These are phyloP conservation scores for Cantharellus cinnabarinus DNA, from an alignment of 768 basidiomycete species.

Conservation along the genomic window DNA sequence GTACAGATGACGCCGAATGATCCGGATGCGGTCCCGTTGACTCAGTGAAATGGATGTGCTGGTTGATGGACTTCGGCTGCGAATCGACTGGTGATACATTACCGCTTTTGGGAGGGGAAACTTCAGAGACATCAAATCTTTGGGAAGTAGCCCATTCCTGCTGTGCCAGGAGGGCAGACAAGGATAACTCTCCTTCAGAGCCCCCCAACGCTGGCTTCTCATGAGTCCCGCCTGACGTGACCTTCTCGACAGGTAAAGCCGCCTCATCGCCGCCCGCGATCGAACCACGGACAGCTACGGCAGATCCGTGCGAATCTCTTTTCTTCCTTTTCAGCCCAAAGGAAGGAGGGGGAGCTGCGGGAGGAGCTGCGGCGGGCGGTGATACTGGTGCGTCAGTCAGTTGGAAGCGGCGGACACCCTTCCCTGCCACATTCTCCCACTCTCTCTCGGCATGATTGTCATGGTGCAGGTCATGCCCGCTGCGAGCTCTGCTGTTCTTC, in stretches of 20 bases:
- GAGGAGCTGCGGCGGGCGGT: neutral
- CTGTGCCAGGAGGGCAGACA: neutral
- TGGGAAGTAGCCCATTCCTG: neutral
- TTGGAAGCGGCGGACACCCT: neutral
- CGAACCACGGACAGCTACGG: neutral
- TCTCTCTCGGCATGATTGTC: neutral
- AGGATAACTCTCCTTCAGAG: neutral
- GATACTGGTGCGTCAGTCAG: neutral
- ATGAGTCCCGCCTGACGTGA: neutral
- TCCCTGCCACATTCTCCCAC: neutral
- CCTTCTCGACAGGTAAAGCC: neutral
- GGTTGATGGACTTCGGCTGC: neutral
- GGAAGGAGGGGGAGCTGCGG: neutral
- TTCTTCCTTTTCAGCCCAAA: neutral
- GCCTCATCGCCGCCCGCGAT: neutral
- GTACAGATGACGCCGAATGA: neutral
- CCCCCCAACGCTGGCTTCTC: neutral
- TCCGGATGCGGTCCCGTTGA: neutral
- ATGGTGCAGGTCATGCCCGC: neutral
- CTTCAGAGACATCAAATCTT: neutral
- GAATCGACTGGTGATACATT: neutral
- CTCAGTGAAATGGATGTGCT: neutral
- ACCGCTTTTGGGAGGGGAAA: neutral
- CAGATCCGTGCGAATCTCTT: neutral
- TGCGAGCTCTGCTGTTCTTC: neutral